Evolutionary conservation across 345 rosid genomes (phyloP), one percentile per base, ranked within the genome.

Genomic region (Ceriops tagal): DNA sequence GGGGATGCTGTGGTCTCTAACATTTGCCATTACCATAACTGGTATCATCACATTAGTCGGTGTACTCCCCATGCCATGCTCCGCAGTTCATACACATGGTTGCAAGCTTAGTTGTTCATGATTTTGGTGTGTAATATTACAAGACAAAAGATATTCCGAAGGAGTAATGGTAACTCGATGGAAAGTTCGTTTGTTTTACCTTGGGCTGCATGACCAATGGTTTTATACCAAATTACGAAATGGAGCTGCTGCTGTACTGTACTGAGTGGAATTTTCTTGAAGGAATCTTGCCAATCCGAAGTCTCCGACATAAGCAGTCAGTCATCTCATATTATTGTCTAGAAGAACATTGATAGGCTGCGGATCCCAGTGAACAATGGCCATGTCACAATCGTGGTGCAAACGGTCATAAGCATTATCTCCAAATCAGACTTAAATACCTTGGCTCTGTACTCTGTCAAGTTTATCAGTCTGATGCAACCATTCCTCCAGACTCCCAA

Each of bases 241-340:
- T 34, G 43, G 64, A 32, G 15, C 49, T 61, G 19, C 46, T 24
- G 26, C 26, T 24, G 26, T 31, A 9, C 20, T 13, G 10, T n/a
- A 20, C 3, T 61, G 24, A 61, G 8, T n/a, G 15, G 43, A 20
- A 31, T 43, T 15, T 61, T 34, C 24, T 32, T 21, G 24, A 11
- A 61, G 66, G 66, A 43, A 22, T 15, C 66, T 63, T 16, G 66
- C 53, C 43, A 63, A 63, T 63, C 53, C 55, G 34, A 61, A 61
- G 46, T 61, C 49, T 1, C 64, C 47, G 2, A 61, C 64, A 20
- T 20, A 26, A n/a, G 16, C 49, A 8, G 0, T 24, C 1, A 24
- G 8, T 37, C 31, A 31, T 2, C 32, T 31, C 6, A 62, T 32
- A 8, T 22, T 49, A 37, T 46, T 24, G 16, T 62, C 52, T 0